phyloP scores from a whole-genome alignment of 2,329 filamentous ascomycete species.

The Thelonectria rubi region DNA sequence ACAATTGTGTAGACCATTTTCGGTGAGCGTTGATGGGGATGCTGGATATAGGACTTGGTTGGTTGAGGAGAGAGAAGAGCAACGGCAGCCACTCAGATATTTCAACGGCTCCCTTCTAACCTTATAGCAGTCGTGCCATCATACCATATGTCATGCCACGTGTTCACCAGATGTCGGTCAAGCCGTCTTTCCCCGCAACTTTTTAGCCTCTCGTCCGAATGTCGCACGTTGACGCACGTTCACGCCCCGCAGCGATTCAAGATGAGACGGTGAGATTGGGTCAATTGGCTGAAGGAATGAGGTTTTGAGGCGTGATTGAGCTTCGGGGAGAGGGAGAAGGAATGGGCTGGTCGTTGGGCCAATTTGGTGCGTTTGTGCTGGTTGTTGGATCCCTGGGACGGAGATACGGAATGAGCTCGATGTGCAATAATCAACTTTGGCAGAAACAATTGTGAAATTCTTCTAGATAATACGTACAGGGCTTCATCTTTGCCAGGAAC shows the following conservation, averaged over 20 bases:
- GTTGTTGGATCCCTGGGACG: neutral
- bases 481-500: neutral
- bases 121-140: neutral
- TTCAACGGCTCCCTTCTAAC: neutral
- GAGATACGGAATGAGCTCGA: neutral
- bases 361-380: neutral
- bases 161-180: slow-evolving; percentile 3
- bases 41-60: neutral
- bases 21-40: slow-evolving; percentile 9
- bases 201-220: slow-evolving; percentile 5
- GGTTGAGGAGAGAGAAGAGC: neutral
- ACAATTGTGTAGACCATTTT: slow-evolving; percentile 75
- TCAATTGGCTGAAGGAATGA: neutral
- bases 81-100: neutral
- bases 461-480: neutral
- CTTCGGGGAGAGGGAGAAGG: neutral
- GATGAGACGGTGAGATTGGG: neutral
- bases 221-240: slow-evolving; percentile 2
- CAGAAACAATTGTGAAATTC: neutral
- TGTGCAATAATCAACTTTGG: neutral
- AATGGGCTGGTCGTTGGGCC: neutral
- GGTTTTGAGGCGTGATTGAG: neutral
- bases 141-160: neutral
- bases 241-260: slow-evolving; percentile 1
- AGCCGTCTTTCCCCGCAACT: neutral